phyloP scores from a whole-genome alignment of 192 early-diverging fungal species.

The Piromyces sp. region DNA sequence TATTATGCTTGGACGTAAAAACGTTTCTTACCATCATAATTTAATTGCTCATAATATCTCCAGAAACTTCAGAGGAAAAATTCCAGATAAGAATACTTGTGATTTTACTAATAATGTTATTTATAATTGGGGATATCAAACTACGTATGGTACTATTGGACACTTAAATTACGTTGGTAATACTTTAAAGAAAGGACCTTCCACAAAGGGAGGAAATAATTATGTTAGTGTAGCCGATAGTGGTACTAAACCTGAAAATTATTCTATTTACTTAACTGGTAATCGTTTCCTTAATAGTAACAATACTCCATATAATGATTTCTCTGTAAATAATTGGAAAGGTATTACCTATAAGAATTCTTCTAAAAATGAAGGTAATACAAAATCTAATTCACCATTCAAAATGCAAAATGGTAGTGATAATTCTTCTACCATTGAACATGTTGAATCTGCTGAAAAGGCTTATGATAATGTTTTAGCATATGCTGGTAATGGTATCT shows the following conservation, averaged over 20 bases:
- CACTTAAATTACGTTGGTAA: background rate
- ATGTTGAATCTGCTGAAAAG: background rate
- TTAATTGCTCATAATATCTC: background rate
- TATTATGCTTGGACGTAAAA: background rate
- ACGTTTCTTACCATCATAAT: background rate
- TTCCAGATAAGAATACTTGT: background rate
- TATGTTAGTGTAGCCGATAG: background rate
- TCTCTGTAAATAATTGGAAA: background rate
- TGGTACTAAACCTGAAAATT: background rate
- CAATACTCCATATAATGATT: background rate
- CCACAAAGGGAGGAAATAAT: background rate
- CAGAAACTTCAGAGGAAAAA: background rate
- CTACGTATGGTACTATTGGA: background rate
- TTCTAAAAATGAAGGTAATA: background rate
- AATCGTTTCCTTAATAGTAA: background rate
- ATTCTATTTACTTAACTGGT: background rate
- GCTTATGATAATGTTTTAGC: background rate
- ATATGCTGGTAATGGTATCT: background rate
- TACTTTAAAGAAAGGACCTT: background rate
- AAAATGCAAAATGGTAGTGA: background rate
- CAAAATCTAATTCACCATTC: background rate
- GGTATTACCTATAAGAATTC: background rate
- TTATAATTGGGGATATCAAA: background rate
- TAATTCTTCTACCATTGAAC: background rate
- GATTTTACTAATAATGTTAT: background rate